A percentile compares a stretch with the other conserved stretches of the same genome.
phyloP scores from a whole-genome alignment of 2,329 filamentous ascomycete genomes.

The Diaporthe destruens region DNA sequence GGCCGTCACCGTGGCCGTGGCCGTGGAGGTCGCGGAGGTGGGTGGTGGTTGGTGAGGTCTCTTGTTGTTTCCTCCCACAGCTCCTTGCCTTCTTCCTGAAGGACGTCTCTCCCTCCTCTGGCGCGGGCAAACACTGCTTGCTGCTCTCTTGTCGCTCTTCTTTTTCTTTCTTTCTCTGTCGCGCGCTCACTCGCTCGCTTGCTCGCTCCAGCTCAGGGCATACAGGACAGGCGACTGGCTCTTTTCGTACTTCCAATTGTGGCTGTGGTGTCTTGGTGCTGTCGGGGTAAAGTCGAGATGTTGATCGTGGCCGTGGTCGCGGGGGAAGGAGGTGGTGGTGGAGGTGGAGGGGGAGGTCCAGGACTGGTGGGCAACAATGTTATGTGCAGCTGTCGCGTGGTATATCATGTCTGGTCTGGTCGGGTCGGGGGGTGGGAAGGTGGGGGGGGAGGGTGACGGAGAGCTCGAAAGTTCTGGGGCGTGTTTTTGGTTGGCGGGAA shows the following conservation, averaged over 20 bases:
- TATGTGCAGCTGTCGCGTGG: conserved; percentile 24
- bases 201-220: not conserved
- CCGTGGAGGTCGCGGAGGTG: no score
- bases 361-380: not conserved
- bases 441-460: not conserved
- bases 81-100: not conserved
- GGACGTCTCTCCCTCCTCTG: conserved; percentile 5
- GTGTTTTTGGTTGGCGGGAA: conserved; percentile 12
- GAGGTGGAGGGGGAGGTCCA: not conserved
- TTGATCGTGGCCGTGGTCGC: not conserved
- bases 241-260: not conserved
- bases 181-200: not conserved
- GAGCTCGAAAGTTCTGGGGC: conserved; percentile 24
- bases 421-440: conserved; percentile 2
- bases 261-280: not conserved
- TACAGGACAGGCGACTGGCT: not conserved
- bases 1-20: not conserved
- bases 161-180: no score
- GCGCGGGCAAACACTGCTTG: conserved; percentile 11
- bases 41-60: not conserved
- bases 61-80: not conserved
- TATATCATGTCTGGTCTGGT: conserved; percentile 6
- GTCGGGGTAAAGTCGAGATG: not conserved
- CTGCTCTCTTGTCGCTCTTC: no score
- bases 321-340: not conserved